Base-by-base conservation (phyloP, 352 stramenopile genomes). In the Thalassiosira mediterranea region DNA sequence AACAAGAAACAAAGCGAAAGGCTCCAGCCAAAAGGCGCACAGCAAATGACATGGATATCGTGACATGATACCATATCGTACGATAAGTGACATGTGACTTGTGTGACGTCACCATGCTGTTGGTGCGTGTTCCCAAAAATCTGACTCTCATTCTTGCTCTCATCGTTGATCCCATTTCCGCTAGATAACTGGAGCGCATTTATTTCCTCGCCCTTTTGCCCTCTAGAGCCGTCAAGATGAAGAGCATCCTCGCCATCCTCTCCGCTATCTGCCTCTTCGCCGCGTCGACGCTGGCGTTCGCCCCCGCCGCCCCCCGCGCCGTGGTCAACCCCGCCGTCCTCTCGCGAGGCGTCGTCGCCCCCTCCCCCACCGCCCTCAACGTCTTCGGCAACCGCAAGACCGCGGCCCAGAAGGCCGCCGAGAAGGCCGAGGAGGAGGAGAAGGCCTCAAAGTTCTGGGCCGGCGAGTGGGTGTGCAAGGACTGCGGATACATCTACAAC, bases 401-500 rank as follows among this genome's bases (percentile, higher is more conserved):
- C 8, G 57, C 78, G 25, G 76, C 80, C 37, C 69, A 88, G 67
- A n/a, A n/a, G n/a, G n/a, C n/a, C n/a, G n/a, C n/a, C n/a, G n/a
- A n/a, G n/a, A 84, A 86, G 40, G 74, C 73, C 19, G 80, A 77
- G 34, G 77, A 88, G 62, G 71, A 73, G 46, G 83, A 67, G 21
- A 75, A 66, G 44, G 76, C 62, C 5, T 49, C 78, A 21, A 72
- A 87, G 57, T 94, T 80, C 74, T 94, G 88, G 88, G 59, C 86
- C 56, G 88, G 88, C 38, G 88, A 94, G 81, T 94, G 88, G 88
- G 88, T 94, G 0, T 94, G 88, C 76, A 91, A 91, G 62, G 88
- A 94, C 38, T 94, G 88, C 32, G 88, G 88, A 60, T 94, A 94
- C 69, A 90, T 94, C 82, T 94, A 94, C 81, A 88, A 93, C 60